Evolutionary conservation across 2,329 filamentous ascomycete species (phyloP), one percentile per base, ranked within the genome.

Genomic region (Ilyonectria destructans): DNA sequence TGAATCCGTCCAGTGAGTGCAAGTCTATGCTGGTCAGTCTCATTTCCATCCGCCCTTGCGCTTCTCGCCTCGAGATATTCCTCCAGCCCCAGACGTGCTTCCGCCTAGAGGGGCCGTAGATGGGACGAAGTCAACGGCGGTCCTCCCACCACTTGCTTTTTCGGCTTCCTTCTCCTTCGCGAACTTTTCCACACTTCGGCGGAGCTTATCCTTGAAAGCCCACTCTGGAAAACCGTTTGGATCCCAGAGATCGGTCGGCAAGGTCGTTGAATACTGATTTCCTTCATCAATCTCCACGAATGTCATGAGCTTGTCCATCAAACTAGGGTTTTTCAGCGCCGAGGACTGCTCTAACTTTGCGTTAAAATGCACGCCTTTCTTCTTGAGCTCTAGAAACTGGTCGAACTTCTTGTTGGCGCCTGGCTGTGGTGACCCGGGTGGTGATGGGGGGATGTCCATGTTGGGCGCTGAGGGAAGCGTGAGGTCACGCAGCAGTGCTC

Each of bases 351-450:
- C 88, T 9, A 96, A 84, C 69, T 92, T 91, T 74, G 90, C 85
- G 79, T 96, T 95, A 85, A 96, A 96, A 80, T 96, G 93, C 17
- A 91, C 85, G 5, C 91, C 91, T 70, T 91, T 89, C 76, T 89
- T 90, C 82, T 96, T 96, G n/a, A 96, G 86, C 52, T 89, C 85
- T 0, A 96, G 87, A 72, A 96, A 96, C 67, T 90, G 89, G 69
- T 89, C 87, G 73, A 96, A 92, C 74, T 94, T 95, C 72, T 88
- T 86, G 58, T 87, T 91, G 13, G 90, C 80, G 48, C 81, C 73
- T 37, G 83, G 77, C 0, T 84, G 82, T 12, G 88, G 88, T 2
- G 88, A 88, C 26, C 88, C 88, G 1, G 91, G 90, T 1, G 93
- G 93, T 4, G 93, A 94, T 10, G 89, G 85, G 0, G 93, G 93